These are phyloP conservation scores for Agaricus blazei DNA, from an alignment of 768 basidiomycete genomes.

Conservation along the genomic window DNA sequence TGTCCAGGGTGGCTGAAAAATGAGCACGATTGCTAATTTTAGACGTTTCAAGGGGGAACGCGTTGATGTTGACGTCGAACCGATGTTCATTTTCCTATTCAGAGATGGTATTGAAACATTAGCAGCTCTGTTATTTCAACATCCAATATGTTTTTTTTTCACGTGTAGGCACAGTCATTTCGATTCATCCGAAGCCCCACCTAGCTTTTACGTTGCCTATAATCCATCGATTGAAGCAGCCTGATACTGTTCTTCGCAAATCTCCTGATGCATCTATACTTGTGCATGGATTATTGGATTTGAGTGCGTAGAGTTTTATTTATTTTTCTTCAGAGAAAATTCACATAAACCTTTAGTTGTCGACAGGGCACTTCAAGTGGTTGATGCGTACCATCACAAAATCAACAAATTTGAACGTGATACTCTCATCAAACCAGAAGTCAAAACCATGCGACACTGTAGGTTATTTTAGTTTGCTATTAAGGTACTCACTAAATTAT, in stretches of 20 bases:
- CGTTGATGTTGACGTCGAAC: constrained; percentile 51
- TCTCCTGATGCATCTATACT: constrained; percentile 66
- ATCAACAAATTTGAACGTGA: constrained; percentile 57
- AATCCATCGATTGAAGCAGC: constrained; percentile 47
- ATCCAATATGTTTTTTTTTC: not conserved
- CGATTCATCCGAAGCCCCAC: constrained; percentile 43
- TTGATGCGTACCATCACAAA: constrained; percentile 62
- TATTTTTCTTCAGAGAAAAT: not conserved
- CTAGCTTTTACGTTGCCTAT: constrained; percentile 53
- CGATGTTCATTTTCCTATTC: constrained; percentile 66
- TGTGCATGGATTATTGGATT: constrained; percentile 64
- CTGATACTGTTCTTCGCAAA: constrained; percentile 55
- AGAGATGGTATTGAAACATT: constrained; percentile 44
- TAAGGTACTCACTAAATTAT: not conserved
- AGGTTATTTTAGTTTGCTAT: constrained; percentile 15
- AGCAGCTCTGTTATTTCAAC: not conserved
- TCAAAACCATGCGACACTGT: constrained; percentile 58
- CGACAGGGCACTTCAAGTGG: constrained; percentile 61
- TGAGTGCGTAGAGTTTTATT: constrained; percentile 25
- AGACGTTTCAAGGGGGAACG: constrained; percentile 40
- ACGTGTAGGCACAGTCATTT: constrained; percentile 56
- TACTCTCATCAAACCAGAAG: constrained; percentile 54
- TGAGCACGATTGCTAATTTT: constrained; percentile 13
- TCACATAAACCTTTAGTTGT: constrained; percentile 39
- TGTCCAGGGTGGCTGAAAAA: not conserved